These are phyloP conservation scores for Dothistroma septosporum DNA, from an alignment of 2,329 filamentous ascomycete species.

Conservation along the genomic window DNA sequence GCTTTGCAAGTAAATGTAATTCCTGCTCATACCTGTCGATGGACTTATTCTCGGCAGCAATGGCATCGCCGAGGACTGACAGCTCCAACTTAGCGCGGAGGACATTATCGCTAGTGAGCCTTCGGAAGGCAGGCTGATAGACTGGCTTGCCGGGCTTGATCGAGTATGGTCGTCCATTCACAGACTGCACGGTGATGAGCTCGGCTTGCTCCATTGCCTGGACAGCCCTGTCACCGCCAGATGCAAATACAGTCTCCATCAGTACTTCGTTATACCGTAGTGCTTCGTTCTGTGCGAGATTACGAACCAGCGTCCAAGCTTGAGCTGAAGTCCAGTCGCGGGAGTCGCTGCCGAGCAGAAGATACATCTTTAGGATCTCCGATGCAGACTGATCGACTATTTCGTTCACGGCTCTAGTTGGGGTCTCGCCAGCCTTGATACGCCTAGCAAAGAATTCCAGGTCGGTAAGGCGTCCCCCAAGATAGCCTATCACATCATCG, in stretches of 20 bases:
- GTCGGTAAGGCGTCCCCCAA: slow-evolving; percentile 91
- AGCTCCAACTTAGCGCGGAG: slow-evolving; percentile 67
- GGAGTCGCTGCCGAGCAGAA: slow-evolving; percentile 57
- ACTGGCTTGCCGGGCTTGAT: slow-evolving; percentile 82
- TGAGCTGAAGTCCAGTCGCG: slow-evolving; percentile 77
- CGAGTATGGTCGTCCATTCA: slow-evolving; percentile 70
- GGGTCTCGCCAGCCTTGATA: slow-evolving; percentile 80
- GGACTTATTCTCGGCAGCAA: slow-evolving; percentile 65
- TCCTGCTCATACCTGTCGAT: slow-evolving; percentile 80
- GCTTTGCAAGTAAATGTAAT: slow-evolving; percentile 62
- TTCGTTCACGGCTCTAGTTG: slow-evolving; percentile 73
- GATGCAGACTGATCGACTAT: slow-evolving; percentile 86
- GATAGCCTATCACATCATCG: slow-evolving; percentile 71
- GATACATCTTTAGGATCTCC: slow-evolving; percentile 90
- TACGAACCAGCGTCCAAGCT: slow-evolving; percentile 83
- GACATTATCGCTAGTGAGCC: slow-evolving; percentile 66
- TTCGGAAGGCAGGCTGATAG: slow-evolving; percentile 75
- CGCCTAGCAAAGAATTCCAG: slow-evolving; percentile 89
- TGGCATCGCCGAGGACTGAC: slow-evolving; percentile 63
- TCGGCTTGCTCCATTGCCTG: slow-evolving; percentile 80
- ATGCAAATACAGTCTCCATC: slow-evolving; percentile 68
- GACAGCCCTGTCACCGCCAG: slow-evolving; percentile 68
- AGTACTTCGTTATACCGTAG: slow-evolving; percentile 84
- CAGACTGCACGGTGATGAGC: slow-evolving; percentile 70
- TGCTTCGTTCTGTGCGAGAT: slow-evolving; percentile 62